Evolutionary conservation across 495 filamentous ascomycete genomes (phyloP).

Genomic region (Penicillium paradoxum): DNA sequence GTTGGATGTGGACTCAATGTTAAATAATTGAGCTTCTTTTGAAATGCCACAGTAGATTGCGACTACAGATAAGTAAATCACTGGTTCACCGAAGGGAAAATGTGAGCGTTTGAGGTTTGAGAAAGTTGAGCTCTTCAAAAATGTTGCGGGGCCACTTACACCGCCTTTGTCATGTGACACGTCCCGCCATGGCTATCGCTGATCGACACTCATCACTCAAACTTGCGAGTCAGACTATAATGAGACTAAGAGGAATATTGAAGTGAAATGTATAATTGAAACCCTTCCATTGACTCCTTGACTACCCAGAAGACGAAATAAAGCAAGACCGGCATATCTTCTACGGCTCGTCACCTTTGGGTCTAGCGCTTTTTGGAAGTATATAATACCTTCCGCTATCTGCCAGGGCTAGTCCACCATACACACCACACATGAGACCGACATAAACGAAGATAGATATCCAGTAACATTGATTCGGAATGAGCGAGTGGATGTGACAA

Average conservation of each 20-base stretch:
- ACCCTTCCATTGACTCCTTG: constrained; percentile 18
- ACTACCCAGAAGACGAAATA: constrained; percentile 11
- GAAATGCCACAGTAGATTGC: neutral
- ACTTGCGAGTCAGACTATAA: neutral
- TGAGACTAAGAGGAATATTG: neutral
- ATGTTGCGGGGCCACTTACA: constrained; percentile 22
- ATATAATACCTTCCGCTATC: constrained; percentile 13
- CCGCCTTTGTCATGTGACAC: constrained; percentile 15
- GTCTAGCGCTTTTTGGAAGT: constrained; percentile 7
- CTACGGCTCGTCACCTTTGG: constrained; percentile 8
- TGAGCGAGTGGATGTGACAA: constrained; percentile 21
- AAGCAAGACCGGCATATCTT: constrained; percentile 16
- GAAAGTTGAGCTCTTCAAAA: constrained; percentile 28
- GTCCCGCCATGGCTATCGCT: neutral
- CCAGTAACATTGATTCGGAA: constrained; percentile 22
- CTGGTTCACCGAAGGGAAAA: neutral
- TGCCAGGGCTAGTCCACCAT: neutral
- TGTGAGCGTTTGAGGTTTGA: constrained; percentile 4
- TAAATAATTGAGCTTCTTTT: no score
- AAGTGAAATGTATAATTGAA: neutral
- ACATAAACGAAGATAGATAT: constrained; percentile 13
- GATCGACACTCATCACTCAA: neutral
- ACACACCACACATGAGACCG: constrained; percentile 9
- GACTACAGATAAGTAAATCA: neutral
- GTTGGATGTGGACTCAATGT: neutral